These are phyloP conservation scores for Tulasnella sp. DNA, from an alignment of 768 basidiomycete species.

Conservation along the genomic window DNA sequence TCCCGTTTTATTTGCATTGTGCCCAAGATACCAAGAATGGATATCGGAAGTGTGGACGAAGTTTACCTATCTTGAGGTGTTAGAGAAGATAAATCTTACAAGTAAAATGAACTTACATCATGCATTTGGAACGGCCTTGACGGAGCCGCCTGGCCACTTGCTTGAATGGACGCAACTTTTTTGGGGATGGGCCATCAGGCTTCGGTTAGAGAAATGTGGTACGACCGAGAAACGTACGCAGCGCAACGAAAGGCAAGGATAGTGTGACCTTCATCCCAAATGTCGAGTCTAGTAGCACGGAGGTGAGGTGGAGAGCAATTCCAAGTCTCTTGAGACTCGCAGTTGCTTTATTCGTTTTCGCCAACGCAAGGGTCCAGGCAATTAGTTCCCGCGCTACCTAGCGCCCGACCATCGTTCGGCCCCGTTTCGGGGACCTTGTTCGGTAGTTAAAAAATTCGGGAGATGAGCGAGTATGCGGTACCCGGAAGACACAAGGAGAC, in stretches of 20 bases:
- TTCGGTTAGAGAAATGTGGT: background rate
- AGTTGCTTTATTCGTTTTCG: background rate
- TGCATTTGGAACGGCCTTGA: background rate
- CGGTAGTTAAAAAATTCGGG: background rate
- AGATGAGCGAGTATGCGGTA: too few species aligned
- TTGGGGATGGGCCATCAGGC: background rate
- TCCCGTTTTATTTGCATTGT: background rate
- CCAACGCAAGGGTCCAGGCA: background rate
- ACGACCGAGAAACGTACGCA: background rate
- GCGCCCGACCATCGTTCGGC: background rate
- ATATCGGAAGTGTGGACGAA: constrained; percentile 15
- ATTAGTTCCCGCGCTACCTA: background rate
- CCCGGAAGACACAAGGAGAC: background rate
- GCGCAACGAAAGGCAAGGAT: background rate
- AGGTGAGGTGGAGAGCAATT: background rate
- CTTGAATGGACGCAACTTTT: background rate
- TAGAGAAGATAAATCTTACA: background rate
- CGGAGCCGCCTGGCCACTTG: background rate
- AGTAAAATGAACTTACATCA: background rate
- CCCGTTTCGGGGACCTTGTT: background rate
- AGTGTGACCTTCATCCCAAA: background rate
- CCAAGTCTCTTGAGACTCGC: background rate
- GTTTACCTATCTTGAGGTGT: background rate
- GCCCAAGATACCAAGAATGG: constrained; percentile 16
- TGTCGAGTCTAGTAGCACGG: background rate